phyloP scores from a whole-genome alignment of 352 stramenopile species.

The Phytophthora citrophthora region DNA sequence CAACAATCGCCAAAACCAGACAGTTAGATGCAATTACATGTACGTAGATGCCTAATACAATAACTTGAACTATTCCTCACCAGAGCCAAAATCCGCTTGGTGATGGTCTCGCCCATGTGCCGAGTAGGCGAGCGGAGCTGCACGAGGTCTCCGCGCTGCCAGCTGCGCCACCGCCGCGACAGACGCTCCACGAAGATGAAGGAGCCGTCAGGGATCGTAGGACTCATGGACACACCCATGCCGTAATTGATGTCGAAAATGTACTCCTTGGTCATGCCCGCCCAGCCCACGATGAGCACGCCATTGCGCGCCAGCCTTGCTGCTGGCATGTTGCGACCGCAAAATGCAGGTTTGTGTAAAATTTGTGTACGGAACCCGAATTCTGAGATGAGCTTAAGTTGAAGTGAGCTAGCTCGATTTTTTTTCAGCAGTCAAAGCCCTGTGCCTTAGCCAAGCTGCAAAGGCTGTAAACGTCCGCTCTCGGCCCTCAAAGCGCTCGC shows the following conservation, averaged over 20 bases:
- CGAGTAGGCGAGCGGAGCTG: constrained; percentile 83
- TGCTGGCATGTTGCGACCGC: constrained; percentile 8
- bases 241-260: constrained; percentile 84
- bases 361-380: no score
- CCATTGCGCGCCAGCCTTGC: constrained; percentile 45
- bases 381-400: no score
- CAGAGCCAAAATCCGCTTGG: constrained; percentile 88
- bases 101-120: constrained; percentile 73
- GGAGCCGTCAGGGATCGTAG: constrained; percentile 80
- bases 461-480: constrained; percentile 23
- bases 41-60: not conserved
- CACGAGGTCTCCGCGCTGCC: constrained; percentile 83
- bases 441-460: constrained; percentile 18
- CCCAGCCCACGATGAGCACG: constrained; percentile 67
- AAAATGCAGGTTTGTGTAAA: constrained; percentile 1
- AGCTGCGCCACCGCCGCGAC: constrained; percentile 65
- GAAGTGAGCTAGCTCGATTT: no score
- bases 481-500: constrained; percentile 15
- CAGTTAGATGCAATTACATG: not conserved
- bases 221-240: constrained; percentile 86
- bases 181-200: constrained; percentile 86
- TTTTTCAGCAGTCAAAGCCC: not conserved
- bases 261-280: constrained; percentile 68
- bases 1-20: not conserved
- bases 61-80: constrained; percentile 34